Conservation (phyloP, 805 yeast species). For the Zygotorulaspora florentina region DNA sequence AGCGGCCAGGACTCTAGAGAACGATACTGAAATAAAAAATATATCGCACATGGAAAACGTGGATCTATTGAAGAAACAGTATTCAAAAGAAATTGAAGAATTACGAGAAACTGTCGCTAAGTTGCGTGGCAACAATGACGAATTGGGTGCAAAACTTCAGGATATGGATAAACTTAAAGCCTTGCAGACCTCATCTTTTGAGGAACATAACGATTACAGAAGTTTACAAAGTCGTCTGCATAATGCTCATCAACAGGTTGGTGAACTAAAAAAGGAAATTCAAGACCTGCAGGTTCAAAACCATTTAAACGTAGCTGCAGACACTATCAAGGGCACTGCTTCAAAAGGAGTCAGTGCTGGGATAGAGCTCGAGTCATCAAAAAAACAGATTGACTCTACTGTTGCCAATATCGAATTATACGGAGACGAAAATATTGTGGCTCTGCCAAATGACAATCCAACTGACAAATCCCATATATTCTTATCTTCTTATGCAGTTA, state of each 20-base stretch:
- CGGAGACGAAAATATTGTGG: constrained; percentile 24
- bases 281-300: no score
- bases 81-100: constrained; percentile 43
- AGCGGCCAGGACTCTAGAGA: constrained; percentile 21
- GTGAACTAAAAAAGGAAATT: no score
- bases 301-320: no score
- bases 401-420: constrained; percentile 25
- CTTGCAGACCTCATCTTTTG: no score
- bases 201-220: no score
- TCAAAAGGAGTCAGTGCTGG: no score
- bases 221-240: no score
- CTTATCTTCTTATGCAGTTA: constrained; percentile 11
- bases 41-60: constrained; percentile 41
- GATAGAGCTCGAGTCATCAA: no score
- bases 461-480: constrained; percentile 7
- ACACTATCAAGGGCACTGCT: no score
- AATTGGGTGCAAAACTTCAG: constrained; percentile 17
- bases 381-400: constrained; percentile 5
- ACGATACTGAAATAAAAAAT: constrained; percentile 42
- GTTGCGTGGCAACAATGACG: constrained; percentile 65
- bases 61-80: constrained; percentile 35
- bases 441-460: constrained; percentile 26
- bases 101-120: constrained; percentile 51
- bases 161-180: constrained; percentile 2
- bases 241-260: no score